phyloP scores from a whole-genome alignment of 768 basidiomycete genomes.

The Leccinellum luteum region DNA sequence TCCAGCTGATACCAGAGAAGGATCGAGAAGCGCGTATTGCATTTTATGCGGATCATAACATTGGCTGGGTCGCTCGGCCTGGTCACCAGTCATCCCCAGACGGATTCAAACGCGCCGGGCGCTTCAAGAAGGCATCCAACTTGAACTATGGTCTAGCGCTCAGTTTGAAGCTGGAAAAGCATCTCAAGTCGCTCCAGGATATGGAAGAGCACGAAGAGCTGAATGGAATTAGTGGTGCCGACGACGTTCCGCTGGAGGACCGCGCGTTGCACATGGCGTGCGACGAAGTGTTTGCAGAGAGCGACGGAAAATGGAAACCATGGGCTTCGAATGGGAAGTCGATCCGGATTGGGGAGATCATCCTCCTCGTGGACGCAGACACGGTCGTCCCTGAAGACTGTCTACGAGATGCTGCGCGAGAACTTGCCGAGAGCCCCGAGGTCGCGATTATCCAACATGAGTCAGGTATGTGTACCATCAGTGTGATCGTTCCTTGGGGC shows the following conservation, averaged over 20 bases:
- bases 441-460: conserved; percentile 92
- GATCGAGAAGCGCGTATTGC: conserved; percentile 48
- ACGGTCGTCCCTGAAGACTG: conserved; percentile 91
- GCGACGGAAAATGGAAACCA: conserved; percentile 58
- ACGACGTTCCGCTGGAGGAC: conserved; percentile 59
- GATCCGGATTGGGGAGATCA: conserved; percentile 73
- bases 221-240: conserved; percentile 25
- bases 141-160: conserved; percentile 73
- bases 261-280: conserved; percentile 69
- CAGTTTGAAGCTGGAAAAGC: conserved; percentile 33
- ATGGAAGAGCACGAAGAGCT: conserved; percentile 42
- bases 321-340: conserved; percentile 77
- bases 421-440: conserved; percentile 55
- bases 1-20: conserved; percentile 45
- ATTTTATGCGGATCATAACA: conserved; percentile 56
- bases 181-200: conserved; percentile 38
- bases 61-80: conserved; percentile 62
- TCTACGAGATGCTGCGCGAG: conserved; percentile 85
- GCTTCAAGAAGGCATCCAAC: conserved; percentile 94
- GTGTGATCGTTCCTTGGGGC: conserved; percentile 21
- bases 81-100: conserved; percentile 30
- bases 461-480: conserved; percentile 51
- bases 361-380: conserved; percentile 85
- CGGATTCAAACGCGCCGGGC: conserved; percentile 51
- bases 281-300: conserved; percentile 66